Conservation (phyloP, 805 yeast genomes). For the Schizosaccharomyces cryophilus region DNA sequence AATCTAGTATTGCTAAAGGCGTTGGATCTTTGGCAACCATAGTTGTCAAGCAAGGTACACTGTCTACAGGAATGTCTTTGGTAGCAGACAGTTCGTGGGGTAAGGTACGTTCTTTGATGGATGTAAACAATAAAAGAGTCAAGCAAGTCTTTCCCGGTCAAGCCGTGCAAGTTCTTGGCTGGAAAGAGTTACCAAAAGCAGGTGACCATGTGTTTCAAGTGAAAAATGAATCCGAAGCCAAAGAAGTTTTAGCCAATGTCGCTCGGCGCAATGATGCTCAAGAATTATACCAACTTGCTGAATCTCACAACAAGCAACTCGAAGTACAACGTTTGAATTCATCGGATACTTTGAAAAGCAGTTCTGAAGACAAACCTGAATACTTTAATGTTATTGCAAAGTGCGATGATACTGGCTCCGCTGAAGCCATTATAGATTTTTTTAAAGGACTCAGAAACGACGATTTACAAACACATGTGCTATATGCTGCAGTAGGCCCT, state of each 20-base stretch:
- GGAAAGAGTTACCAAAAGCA: slow-evolving; percentile 81
- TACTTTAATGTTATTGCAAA: slow-evolving; percentile 33
- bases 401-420: slow-evolving; percentile 85
- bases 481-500: slow-evolving; percentile 55
- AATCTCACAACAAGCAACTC: background rate
- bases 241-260: background rate
- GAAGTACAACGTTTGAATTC: slow-evolving; percentile 25
- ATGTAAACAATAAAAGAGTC: slow-evolving; percentile 42
- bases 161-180: slow-evolving; percentile 78
- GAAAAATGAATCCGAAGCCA: slow-evolving; percentile 28
- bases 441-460: slow-evolving; percentile 66
- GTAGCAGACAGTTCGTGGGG: slow-evolving; percentile 78
- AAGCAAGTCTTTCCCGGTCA: slow-evolving; percentile 59
- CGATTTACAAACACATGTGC: slow-evolving; percentile 46
- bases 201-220: slow-evolving; percentile 72
- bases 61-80: slow-evolving; percentile 43
- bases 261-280: background rate
- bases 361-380: background rate
- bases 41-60: slow-evolving; percentile 52
- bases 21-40: slow-evolving; percentile 63
- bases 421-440: slow-evolving; percentile 74
- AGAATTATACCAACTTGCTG: background rate
- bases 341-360: background rate
- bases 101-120: slow-evolving; percentile 52
- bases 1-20: slow-evolving; percentile 58